Conservation (phyloP, 208 protist species). For the Trypanosoma congolense region DNA sequence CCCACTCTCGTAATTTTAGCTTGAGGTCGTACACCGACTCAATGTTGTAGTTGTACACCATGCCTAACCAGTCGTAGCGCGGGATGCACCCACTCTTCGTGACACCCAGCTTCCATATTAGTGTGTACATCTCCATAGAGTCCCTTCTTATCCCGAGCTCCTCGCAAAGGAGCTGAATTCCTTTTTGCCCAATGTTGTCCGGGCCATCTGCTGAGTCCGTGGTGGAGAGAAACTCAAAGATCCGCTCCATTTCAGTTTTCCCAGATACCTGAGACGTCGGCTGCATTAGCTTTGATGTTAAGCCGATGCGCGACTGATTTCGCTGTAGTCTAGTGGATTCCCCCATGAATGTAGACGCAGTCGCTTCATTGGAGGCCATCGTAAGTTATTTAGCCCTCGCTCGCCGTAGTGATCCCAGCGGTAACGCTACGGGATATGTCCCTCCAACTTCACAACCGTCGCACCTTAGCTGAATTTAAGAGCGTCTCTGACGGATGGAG, state of each 20-base stretch:
- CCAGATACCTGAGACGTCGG: too few species aligned
- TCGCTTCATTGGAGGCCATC: too few species aligned
- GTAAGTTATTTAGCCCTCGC: too few species aligned
- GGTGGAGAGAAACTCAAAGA: conserved; percentile 46
- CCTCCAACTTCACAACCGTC: too few species aligned
- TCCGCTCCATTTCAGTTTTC: conserved; percentile 51
- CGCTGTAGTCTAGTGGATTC: too few species aligned
- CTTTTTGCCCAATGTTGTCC: conserved; percentile 49
- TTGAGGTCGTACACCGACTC: conserved; percentile 42
- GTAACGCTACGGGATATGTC: too few species aligned
- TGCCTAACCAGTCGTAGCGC: conserved; percentile 61
- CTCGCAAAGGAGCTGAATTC: conserved; percentile 46
- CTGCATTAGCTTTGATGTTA: too few species aligned
- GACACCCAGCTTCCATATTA: conserved; percentile 75
- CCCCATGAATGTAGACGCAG: too few species aligned
- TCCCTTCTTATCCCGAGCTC: conserved; percentile 37
- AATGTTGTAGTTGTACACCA: conserved; percentile 58
- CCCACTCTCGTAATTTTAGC: conserved; percentile 40
- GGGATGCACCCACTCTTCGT: conserved; percentile 43
- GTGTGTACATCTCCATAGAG: conserved; percentile 57
- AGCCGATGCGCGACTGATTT: too few species aligned
- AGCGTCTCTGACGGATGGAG: too few species aligned
- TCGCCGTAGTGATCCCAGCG: too few species aligned
- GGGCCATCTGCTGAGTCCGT: conserved; percentile 40
- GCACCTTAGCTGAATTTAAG: too few species aligned